Evolutionary conservation across 2,329 filamentous ascomycete species (phyloP).

Genomic region (Fusarium sp.): DNA sequence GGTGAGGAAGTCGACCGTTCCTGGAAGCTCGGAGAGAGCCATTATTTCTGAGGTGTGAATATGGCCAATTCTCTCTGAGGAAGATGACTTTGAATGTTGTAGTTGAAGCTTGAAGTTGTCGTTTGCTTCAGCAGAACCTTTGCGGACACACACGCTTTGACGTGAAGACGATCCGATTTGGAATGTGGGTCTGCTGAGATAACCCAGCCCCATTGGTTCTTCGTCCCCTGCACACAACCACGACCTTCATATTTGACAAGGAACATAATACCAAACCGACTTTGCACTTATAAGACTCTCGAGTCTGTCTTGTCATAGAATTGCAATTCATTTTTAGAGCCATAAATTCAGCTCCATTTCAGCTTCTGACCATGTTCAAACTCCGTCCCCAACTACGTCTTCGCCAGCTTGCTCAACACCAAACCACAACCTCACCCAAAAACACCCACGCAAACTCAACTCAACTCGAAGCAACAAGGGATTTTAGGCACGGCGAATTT

Average conservation of each 20-base stretch:
- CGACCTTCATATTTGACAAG: background rate
- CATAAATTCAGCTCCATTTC: background rate
- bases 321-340: background rate
- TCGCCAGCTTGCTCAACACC: background rate
- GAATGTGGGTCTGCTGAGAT: slow-evolving; percentile 9
- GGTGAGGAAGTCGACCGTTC: slow-evolving; percentile 57
- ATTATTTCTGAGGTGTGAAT: slow-evolving; percentile 8
- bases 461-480: background rate
- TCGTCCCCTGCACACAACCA: background rate
- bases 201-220: slow-evolving; percentile 9
- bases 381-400: background rate
- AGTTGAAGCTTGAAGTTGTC: slow-evolving; percentile 2
- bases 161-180: background rate
- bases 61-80: background rate
- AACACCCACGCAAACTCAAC: background rate
- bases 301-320: background rate
- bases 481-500: slow-evolving; percentile 73
- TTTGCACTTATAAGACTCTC: background rate
- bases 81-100: background rate
- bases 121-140: slow-evolving; percentile 23
- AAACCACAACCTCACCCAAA: background rate
- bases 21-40: slow-evolving; percentile 37
- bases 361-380: background rate
- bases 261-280: background rate
- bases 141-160: slow-evolving; percentile 11